These are phyloP conservation scores for Saccharomycopsis guyanensis DNA, from an alignment of 805 yeast genomes.

Conservation along the genomic window DNA sequence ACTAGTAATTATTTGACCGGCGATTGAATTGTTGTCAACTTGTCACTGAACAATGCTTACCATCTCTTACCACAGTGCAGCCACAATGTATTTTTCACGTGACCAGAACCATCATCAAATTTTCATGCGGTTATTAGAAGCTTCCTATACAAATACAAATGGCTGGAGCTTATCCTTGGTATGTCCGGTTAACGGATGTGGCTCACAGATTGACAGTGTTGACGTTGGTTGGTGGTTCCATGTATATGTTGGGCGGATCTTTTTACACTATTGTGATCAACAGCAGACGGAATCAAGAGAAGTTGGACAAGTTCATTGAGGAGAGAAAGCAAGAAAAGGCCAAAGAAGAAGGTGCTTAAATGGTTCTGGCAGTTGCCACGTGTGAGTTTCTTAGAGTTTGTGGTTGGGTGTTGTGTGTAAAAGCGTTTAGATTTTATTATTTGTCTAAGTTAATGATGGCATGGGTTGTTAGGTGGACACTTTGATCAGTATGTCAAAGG, in stretches of 20 bases:
- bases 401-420: background rate
- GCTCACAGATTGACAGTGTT: slow-evolving; percentile 67
- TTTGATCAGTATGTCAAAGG: too few species aligned
- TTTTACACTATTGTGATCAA: slow-evolving; percentile 17
- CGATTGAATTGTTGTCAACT: too few species aligned
- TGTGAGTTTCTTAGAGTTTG: background rate
- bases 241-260: slow-evolving; percentile 21
- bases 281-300: slow-evolving; percentile 24
- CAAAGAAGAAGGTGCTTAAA: background rate
- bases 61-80: too few species aligned
- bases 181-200: slow-evolving; percentile 62
- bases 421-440: background rate
- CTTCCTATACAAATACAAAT: background rate
- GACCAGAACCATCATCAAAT: background rate
- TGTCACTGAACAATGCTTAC: too few species aligned
- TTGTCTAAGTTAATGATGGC: background rate
- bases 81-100: too few species aligned
- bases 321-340: slow-evolving; percentile 15
- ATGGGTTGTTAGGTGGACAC: background rate
- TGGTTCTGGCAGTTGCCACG: background rate
- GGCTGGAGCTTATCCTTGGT: slow-evolving; percentile 51
- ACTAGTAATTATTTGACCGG: too few species aligned
- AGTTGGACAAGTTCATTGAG: slow-evolving; percentile 25
- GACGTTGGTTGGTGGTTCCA: slow-evolving; percentile 50
- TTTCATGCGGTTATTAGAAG: background rate